Percentiles rank a stretch among this genome's conserved stretches.
These are phyloP conservation scores for Ammopiptanthus mongolicus DNA, from an alignment of 306 rosid genomes.

Conservation along the genomic window DNA sequence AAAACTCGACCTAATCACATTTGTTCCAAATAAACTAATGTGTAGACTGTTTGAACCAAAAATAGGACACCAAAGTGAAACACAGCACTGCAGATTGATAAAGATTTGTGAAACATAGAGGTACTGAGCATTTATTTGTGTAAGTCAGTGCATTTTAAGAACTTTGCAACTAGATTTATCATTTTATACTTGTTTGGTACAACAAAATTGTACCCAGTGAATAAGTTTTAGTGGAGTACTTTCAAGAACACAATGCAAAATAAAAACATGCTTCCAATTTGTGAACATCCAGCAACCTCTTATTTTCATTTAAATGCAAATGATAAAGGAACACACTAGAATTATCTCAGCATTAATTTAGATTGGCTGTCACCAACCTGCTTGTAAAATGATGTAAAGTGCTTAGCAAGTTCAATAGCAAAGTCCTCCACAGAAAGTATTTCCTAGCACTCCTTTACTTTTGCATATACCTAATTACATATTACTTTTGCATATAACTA, in stretches of 20 bases:
- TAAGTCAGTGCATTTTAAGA: too few species aligned
- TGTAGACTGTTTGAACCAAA: too few species aligned
- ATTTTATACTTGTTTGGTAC: too few species aligned
- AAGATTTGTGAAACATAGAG: too few species aligned
- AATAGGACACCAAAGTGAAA: too few species aligned
- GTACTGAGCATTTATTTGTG: too few species aligned
- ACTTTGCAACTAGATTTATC: too few species aligned
- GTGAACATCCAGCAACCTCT: background rate
- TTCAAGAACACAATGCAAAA: background rate
- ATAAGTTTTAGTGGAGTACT: too few species aligned
- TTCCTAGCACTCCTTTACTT: slow-evolving; percentile 77
- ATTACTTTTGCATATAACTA: background rate
- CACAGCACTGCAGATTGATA: too few species aligned
- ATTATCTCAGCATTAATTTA: background rate
- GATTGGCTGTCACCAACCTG: slow-evolving; percentile 45
- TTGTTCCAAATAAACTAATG: too few species aligned
- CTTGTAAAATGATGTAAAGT: slow-evolving; percentile 66
- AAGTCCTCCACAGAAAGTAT: slow-evolving; percentile 72
- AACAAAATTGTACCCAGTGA: too few species aligned
- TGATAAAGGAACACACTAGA: background rate
- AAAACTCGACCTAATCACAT: too few species aligned
- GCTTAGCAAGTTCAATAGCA: slow-evolving; percentile 80
- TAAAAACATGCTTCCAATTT: background rate
- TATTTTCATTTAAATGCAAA: background rate
- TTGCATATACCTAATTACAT: slow-evolving; percentile 69